These are phyloP conservation scores for Carex scoparia DNA, from an alignment of 176 grass and related monocot species.

Conservation along the genomic window DNA sequence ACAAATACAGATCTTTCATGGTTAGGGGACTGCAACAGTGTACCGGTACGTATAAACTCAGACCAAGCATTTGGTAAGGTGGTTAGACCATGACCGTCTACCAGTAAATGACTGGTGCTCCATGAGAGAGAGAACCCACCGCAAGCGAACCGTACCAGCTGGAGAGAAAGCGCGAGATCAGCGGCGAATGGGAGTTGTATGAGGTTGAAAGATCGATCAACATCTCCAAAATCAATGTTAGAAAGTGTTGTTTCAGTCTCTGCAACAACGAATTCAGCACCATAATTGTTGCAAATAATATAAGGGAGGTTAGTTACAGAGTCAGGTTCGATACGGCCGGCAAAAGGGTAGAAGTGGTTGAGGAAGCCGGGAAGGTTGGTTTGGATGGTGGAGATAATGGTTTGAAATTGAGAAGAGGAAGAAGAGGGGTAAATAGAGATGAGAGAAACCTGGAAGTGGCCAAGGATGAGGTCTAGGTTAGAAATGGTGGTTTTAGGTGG, in stretches of 20 bases:
- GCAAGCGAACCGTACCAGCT: conserved; percentile 58
- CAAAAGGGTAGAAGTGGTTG: conserved; percentile 33
- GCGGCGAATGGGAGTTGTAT: conserved; percentile 37
- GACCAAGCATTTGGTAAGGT: conserved; percentile 44
- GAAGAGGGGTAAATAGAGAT: conserved; percentile 25
- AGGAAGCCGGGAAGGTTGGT: conserved; percentile 6
- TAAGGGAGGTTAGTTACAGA: conserved; percentile 16
- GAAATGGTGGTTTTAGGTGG: conserved; percentile 16
- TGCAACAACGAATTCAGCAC: conserved; percentile 65
- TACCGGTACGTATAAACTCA: conserved; percentile 29
- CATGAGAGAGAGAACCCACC: conserved; percentile 63
- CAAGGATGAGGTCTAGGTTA: conserved; percentile 26
- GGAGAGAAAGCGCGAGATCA: conserved; percentile 54
- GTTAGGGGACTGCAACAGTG: conserved; percentile 35
- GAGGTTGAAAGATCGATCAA: conserved; percentile 26
- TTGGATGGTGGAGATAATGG: conserved; percentile 12
- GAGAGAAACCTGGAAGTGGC: neutral
- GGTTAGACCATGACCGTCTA: conserved; percentile 56
- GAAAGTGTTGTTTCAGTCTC: conserved; percentile 13
- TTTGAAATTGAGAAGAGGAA: neutral
- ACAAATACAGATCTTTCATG: conserved; percentile 53
- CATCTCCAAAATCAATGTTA: conserved; percentile 46
- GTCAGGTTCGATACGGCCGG: conserved; percentile 12
- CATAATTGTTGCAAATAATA: conserved; percentile 43
- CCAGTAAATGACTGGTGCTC: conserved; percentile 54